These are phyloP conservation scores for Erythrophleum ivorense DNA, from an alignment of 331 rosid species.

Conservation along the genomic window DNA sequence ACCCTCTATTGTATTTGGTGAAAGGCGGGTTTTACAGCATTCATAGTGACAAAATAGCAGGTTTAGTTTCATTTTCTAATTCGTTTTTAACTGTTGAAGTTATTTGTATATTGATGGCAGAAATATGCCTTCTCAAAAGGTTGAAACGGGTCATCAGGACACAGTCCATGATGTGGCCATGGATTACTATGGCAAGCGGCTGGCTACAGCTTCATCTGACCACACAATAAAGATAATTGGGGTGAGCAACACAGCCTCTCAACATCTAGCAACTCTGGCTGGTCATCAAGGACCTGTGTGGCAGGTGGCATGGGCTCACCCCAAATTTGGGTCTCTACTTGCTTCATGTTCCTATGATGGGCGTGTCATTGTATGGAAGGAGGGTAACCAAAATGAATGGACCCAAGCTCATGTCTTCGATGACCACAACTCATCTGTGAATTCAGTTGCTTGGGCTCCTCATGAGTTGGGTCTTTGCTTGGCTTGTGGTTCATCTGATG, in stretches of 20 bases:
- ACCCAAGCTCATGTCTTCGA: slow-evolving; percentile 68
- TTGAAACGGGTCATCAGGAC: slow-evolving; percentile 82
- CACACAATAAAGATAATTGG: slow-evolving; percentile 73
- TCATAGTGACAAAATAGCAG: neutral
- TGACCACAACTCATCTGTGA: slow-evolving; percentile 71
- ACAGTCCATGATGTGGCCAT: slow-evolving; percentile 69
- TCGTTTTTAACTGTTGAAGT: neutral
- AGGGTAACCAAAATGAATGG: slow-evolving; percentile 79
- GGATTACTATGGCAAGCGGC: slow-evolving; percentile 83
- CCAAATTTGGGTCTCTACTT: slow-evolving; percentile 69
- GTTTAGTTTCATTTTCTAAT: slow-evolving; percentile 19
- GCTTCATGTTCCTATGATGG: slow-evolving; percentile 80
- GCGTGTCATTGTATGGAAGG: slow-evolving; percentile 74
- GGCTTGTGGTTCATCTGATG: slow-evolving; percentile 85
- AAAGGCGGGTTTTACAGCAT: neutral
- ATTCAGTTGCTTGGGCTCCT: slow-evolving; percentile 79
- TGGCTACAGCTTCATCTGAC: slow-evolving; percentile 79
- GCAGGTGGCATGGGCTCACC: slow-evolving; percentile 86
- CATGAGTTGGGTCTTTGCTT: slow-evolving; percentile 73
- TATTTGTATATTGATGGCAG: slow-evolving; percentile 33
- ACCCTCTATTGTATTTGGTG: neutral
- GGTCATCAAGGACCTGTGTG: slow-evolving; percentile 85
- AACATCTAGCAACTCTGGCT: slow-evolving; percentile 68
- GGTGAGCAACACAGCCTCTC: slow-evolving; percentile 65
- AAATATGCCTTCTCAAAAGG: slow-evolving; percentile 69